Conservation (phyloP, 2,329 filamentous ascomycete species). For the Penicillium sp. region DNA sequence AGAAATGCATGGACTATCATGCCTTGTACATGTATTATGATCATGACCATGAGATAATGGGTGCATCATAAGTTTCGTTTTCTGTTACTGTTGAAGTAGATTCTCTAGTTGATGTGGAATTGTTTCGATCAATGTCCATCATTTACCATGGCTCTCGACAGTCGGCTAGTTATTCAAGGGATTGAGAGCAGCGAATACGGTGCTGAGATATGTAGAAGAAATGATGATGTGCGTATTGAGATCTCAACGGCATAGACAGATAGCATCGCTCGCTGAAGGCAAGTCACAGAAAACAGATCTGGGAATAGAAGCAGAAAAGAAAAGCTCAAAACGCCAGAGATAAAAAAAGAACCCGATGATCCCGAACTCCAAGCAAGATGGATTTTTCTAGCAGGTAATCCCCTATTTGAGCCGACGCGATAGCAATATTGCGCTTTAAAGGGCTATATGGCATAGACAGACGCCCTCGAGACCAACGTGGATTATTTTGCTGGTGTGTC, state of each 20-base stretch:
- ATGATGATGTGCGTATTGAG: conserved; percentile 16
- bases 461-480: neutral
- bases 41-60: conserved; percentile 1
- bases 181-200: neutral
- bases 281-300: conserved; percentile 13
- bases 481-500: neutral
- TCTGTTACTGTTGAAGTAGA: neutral
- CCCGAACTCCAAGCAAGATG: conserved; percentile 20
- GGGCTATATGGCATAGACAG: conserved; percentile 8
- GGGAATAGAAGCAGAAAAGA: conserved; percentile 15
- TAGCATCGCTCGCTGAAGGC: conserved; percentile 23
- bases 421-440: neutral
- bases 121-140: neutral
- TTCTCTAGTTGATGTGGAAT: neutral
- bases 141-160: neutral
- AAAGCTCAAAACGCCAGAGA: conserved; percentile 16
- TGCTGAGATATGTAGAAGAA: conserved; percentile 15
- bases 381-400: conserved; percentile 4
- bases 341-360: conserved; percentile 15
- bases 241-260: conserved; percentile 11
- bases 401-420: neutral
- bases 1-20: neutral
- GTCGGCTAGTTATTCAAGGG: neutral
- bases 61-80: neutral
- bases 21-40: conserved; percentile 6